Percentiles rank a stretch among this genome's conserved stretches.
These are phyloP conservation scores for Lactifluus pinguis DNA, from an alignment of 768 basidiomycete species.

Conservation along the genomic window DNA sequence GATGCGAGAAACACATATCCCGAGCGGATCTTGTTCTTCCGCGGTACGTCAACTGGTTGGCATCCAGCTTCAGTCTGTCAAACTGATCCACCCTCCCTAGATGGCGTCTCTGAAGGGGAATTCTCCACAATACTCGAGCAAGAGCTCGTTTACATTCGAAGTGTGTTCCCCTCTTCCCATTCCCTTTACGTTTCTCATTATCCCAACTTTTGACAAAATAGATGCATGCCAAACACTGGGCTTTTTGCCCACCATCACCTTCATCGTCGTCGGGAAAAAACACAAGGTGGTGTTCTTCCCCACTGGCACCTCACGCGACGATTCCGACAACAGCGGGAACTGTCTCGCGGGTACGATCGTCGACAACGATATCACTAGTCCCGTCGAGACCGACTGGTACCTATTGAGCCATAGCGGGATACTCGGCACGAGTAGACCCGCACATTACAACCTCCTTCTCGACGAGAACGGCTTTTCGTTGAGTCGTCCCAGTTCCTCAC, in stretches of 20 bases:
- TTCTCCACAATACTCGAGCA: constrained; percentile 39
- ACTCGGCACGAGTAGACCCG: constrained; percentile 42
- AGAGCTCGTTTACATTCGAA: constrained; percentile 46
- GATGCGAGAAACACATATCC: constrained; percentile 44
- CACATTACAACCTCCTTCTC: constrained; percentile 44
- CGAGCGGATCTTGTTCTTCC: constrained; percentile 64
- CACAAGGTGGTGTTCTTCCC: constrained; percentile 62
- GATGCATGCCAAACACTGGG: constrained; percentile 49
- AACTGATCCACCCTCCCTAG: constrained; percentile 21
- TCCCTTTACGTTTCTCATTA: background rate
- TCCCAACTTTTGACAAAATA: constrained; percentile 24
- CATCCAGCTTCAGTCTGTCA: background rate
- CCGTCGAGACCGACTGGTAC: constrained; percentile 68
- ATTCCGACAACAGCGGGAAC: constrained; percentile 42
- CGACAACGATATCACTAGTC: constrained; percentile 58
- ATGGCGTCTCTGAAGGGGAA: constrained; percentile 48
- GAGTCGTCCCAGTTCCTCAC: constrained; percentile 16
- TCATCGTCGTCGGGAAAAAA: constrained; percentile 72
- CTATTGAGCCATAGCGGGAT: constrained; percentile 64
- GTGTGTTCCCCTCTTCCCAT: constrained; percentile 27
- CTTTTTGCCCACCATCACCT: constrained; percentile 57
- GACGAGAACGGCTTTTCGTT: constrained; percentile 55
- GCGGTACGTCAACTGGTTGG: constrained; percentile 35
- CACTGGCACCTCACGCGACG: no score
- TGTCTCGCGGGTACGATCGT: constrained; percentile 70